Base-by-base conservation (phyloP, 169 alveolate species). In the Eimeria acervulina region DNA sequence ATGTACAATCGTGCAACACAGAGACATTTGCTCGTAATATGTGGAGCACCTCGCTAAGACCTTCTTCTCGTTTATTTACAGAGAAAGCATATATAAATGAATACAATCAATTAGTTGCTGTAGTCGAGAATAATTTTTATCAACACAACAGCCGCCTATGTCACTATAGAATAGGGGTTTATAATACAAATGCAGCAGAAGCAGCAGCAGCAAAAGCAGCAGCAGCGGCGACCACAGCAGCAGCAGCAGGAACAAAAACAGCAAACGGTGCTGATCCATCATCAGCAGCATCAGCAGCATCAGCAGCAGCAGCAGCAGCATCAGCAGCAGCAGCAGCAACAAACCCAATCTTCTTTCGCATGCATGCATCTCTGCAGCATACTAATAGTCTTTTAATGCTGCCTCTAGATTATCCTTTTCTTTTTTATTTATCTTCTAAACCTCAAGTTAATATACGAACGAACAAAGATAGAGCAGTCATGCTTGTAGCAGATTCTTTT, bases 21-120 rank as follows among this genome's bases (percentile, higher is more conserved):
- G 95, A 90, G 63, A 90, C 95, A 17, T 90, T 90, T 33, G 89
- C 40, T 13, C 40, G 78, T 61, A 47, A 55, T 31, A 36, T 90
- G 90, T 90, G 95, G 95, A 52, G 90, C 13, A 33, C 51, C 10
- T 7, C 23, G 21, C 42, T 90, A 12, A 59, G 61, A n/a, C 95
- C 95, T 6, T 90, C 95, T 33, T 3, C 76, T 4, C 17, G 28
- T n/a, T 76, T 90, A 10, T 33, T 44, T 23, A 59, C 89, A 17
- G 80, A 90, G 21, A 44, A 31, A 26, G 95, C 76, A 0, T 52
- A 15, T 55, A 21, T 70, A 19, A 90, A 70, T 47, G 95, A 90
- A 76, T 59, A 61, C 26, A 83, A 90, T 55, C 95, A 90, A 52
- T 36, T 90, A 4, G 95, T 90, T n/a, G 95, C 95, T 23, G 28